These are phyloP conservation scores for Austropuccinia psidii DNA, from an alignment of 1,284 basidiomycete species.

Conservation along the genomic window DNA sequence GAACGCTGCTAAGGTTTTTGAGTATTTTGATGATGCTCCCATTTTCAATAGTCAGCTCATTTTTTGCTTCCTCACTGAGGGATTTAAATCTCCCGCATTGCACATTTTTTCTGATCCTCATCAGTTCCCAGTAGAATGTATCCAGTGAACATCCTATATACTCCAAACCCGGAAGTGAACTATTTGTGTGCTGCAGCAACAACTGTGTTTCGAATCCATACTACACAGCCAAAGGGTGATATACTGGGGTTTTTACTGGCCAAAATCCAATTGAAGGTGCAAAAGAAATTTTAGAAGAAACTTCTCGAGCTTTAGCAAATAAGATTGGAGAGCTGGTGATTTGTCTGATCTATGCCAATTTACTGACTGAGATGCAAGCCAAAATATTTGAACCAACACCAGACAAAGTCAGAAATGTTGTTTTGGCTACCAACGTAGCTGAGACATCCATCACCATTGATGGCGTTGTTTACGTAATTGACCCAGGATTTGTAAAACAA, in stretches of 20 bases:
- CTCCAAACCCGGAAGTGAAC: too few relatives aligned
- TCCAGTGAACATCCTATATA: too few relatives aligned
- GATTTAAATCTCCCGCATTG: too few relatives aligned
- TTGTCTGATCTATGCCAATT: constrained; percentile 95
- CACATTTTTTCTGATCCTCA: too few relatives aligned
- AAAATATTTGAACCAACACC: too few relatives aligned
- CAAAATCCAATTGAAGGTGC: constrained; percentile 99
- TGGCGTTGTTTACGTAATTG: too few relatives aligned
- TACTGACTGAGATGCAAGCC: too few relatives aligned
- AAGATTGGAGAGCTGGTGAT: constrained; percentile 90
- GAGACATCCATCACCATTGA: constrained; percentile 95
- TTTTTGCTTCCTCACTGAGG: too few relatives aligned
- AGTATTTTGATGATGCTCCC: constrained; percentile 88
- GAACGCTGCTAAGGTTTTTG: constrained; percentile 94
- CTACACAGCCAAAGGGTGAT: too few relatives aligned
- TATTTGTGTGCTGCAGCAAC: constrained; percentile 98
- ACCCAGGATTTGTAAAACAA: too few relatives aligned
- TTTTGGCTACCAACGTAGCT: constrained; percentile 96
- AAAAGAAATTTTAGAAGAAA: too few relatives aligned
- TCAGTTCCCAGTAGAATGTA: too few relatives aligned
- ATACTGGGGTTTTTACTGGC: constrained; percentile 97
- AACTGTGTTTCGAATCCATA: constrained; percentile 98
- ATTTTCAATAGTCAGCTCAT: constrained; percentile 82
- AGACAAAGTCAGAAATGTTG: constrained; percentile 83
- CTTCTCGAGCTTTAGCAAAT: constrained; percentile 84